These are phyloP conservation scores for Ophiostoma perfectum DNA, from an alignment of 2,329 filamentous ascomycete genomes.

Conservation along the genomic window DNA sequence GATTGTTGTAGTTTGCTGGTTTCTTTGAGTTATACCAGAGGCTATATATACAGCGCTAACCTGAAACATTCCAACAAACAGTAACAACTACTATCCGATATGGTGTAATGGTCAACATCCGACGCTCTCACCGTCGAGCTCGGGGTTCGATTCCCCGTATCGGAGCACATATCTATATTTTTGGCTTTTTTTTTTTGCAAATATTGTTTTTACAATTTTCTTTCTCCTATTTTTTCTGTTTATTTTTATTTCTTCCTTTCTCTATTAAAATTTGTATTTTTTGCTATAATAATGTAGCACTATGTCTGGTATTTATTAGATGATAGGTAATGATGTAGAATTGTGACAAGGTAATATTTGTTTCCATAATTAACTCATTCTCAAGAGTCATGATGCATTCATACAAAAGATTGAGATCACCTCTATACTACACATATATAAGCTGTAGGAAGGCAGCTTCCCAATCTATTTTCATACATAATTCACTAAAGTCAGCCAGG, in stretches of 20 bases:
- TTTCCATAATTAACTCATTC: too few species aligned
- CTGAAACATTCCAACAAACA: background rate
- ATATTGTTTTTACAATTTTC: background rate
- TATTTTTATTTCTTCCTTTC: background rate
- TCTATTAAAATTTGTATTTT: background rate
- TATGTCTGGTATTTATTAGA: too few species aligned
- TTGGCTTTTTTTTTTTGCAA: constrained; percentile 1
- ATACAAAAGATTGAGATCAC: too few species aligned
- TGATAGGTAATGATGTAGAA: too few species aligned
- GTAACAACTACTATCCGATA: constrained; percentile 23
- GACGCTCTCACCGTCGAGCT: constrained; percentile 28
- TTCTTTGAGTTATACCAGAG: too few species aligned
- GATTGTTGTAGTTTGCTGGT: too few species aligned
- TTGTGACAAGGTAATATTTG: too few species aligned
- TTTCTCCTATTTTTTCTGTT: background rate
- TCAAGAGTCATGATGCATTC: too few species aligned
- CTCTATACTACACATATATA: too few species aligned
- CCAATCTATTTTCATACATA: too few species aligned
- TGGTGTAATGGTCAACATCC: constrained; percentile 28
- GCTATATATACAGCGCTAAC: background rate
- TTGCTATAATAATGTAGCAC: background rate
- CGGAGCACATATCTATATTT: constrained; percentile 20
- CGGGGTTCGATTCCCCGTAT: constrained; percentile 28
- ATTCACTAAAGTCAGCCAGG: too few species aligned
- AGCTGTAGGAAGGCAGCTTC: too few species aligned